Evolutionary conservation across 2,329 filamentous ascomycete genomes (phyloP), one percentile per base, ranked within the genome.

Genomic region (Plectosphaerella cucumerina): DNA sequence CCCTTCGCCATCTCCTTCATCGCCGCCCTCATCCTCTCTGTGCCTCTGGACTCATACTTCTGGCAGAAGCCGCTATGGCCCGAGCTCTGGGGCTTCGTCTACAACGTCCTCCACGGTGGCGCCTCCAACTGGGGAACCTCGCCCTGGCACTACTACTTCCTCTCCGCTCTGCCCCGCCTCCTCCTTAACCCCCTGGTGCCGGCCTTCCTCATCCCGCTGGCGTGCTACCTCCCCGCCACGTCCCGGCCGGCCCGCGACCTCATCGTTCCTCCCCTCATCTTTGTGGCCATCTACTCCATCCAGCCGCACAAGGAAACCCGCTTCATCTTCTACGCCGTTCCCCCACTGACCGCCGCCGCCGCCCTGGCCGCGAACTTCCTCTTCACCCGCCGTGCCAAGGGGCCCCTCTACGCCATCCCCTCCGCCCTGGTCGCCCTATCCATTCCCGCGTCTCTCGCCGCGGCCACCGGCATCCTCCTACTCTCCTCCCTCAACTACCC

Each of bases 261-360:
- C 1, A 74, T 89, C 4, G 59, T 86, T 3, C 91, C 94, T 0
- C 78, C 81, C 10, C 58, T 95, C 2, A 67, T 80, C 26, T 99
- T 92, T 66, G 76, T 95, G 18, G 78, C 78, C 5, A 68, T 95
- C 42, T 97, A 96, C 74, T 96, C 90, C 56, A 60, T 90, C 47
- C 87, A 96, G 55, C 92, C 93, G 1, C 94, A 99, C 73, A 99
- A 99, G 66, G 94, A 99, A 71, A 88, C 91, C 66, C 88, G 94
- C 17, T 99, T 99, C 74, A 86, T 99, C 59, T 84, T 97, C 61
- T 97, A 97, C 70, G 78, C 84, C 48, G 77, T 96, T 21, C 94
- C 94, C 0, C 78, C 86, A 0, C 73, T 97, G 26, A 96, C 92
- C 0, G 87, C 86, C 11, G 81, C 86, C 3, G 86, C 90, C 1